Conservation (phyloP, 106 monocot genomes). For the Dioscorea dumetorum region DNA sequence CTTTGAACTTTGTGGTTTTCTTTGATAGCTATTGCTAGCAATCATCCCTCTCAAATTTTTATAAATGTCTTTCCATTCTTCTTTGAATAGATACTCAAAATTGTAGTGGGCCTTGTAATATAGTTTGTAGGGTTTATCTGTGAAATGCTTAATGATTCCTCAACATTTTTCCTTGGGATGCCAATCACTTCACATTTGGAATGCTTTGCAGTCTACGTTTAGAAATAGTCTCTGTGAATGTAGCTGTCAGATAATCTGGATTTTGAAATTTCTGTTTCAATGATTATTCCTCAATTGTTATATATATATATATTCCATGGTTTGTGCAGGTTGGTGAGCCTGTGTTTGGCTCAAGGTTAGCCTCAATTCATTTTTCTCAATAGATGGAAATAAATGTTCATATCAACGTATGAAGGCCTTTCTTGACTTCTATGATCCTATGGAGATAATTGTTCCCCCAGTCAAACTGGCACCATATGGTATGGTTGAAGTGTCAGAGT, state of each 20-base stretch:
- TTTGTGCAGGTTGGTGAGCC: constrained; percentile 88
- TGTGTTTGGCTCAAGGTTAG: constrained; percentile 93
- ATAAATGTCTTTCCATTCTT: no score
- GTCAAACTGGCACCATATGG: constrained; percentile 78
- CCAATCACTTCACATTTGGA: not conserved
- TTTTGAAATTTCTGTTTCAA: not conserved
- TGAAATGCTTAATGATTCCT: not conserved
- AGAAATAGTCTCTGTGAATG: not conserved
- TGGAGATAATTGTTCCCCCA: constrained; percentile 82
- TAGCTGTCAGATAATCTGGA: not conserved
- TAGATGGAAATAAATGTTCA: constrained; percentile 92
- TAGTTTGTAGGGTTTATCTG: not conserved
- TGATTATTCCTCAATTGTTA: not conserved
- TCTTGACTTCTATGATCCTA: constrained; percentile 88
- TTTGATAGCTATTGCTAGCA: no score
- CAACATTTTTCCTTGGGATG: not conserved
- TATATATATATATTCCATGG: no score
- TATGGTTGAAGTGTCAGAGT: constrained; percentile 83
- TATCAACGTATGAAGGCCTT: constrained; percentile 94
- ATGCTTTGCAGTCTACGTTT: not conserved
- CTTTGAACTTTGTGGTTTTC: no score
- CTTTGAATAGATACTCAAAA: no score
- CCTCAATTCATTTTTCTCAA: constrained; percentile 90
- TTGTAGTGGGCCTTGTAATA: not conserved
- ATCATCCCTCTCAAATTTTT: no score